Percentiles rank a stretch among this genome's conserved stretches.
Evolutionary conservation across 257 asterid species (phyloP).

Genomic region (Solanum lycopersicoides): DNA sequence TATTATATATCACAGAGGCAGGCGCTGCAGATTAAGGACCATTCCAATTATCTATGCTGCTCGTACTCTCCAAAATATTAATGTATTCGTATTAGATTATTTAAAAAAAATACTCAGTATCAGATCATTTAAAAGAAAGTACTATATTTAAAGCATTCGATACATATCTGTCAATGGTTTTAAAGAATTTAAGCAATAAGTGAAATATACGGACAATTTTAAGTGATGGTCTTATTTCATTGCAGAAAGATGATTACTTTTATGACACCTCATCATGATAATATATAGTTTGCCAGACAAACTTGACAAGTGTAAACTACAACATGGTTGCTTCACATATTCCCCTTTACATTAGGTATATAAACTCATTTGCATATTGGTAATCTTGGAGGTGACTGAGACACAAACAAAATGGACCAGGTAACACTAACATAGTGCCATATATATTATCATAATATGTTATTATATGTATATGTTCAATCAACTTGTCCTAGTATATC

Average conservation of each 20-base stretch:
- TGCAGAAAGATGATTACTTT: neutral
- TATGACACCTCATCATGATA: neutral
- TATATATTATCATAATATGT: neutral
- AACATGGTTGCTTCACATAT: neutral
- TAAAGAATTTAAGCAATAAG: rapidly evolving
- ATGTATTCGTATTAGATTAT: too few relatives aligned
- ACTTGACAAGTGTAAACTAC: neutral
- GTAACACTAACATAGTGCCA: neutral
- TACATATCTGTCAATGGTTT: too few relatives aligned
- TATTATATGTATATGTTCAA: neutral
- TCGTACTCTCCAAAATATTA: too few relatives aligned
- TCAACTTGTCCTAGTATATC: neutral
- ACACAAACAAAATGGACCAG: neutral
- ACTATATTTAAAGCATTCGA: neutral
- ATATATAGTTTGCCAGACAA: neutral
- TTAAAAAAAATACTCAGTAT: too few relatives aligned
- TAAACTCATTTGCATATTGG: neutral
- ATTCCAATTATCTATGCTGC: too few relatives aligned
- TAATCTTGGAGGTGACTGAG: neutral
- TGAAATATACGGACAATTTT: too few relatives aligned
- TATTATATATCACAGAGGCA: neutral
- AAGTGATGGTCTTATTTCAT: neutral
- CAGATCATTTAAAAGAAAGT: too few relatives aligned
- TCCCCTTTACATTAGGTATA: neutral
- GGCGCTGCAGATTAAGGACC: neutral